Evolutionary conservation across 2,329 filamentous ascomycete species (phyloP).

Genomic region (Sclerotiophoma versabilis): DNA sequence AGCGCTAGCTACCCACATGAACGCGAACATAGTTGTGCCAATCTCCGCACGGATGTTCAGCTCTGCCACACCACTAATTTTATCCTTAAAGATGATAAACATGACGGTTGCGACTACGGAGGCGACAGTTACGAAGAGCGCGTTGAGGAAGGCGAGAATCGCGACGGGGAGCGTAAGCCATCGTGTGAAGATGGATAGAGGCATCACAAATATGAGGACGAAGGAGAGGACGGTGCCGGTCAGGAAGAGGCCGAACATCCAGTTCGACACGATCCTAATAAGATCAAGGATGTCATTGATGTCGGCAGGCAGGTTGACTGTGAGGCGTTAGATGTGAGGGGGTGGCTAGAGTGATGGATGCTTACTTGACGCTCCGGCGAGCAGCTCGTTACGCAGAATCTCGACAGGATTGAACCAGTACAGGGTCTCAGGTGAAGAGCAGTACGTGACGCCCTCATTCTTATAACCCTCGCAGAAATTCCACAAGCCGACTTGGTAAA

Average conservation of each 20-base stretch:
- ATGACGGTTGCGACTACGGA: slow-evolving; percentile 82
- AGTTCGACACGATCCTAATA: slow-evolving; percentile 75
- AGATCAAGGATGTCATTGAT: slow-evolving; percentile 77
- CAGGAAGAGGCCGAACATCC: slow-evolving; percentile 92
- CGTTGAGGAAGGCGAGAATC: slow-evolving; percentile 71
- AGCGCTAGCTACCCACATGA: slow-evolving; percentile 84
- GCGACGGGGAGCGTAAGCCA: slow-evolving; percentile 71
- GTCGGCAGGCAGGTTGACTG: slow-evolving; percentile 75
- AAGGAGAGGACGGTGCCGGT: slow-evolving; percentile 73
- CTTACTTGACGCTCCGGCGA: slow-evolving; percentile 78
- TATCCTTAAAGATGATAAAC: slow-evolving; percentile 80
- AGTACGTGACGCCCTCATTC: slow-evolving; percentile 75
- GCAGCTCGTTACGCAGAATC: slow-evolving; percentile 79
- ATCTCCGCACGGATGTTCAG: slow-evolving; percentile 78
- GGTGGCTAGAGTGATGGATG: slow-evolving; percentile 4
- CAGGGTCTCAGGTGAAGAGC: slow-evolving; percentile 71
- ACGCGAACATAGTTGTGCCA: slow-evolving; percentile 78
- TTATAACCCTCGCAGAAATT: slow-evolving; percentile 88
- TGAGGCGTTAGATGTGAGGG: slow-evolving; percentile 10
- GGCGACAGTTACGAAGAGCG: slow-evolving; percentile 72
- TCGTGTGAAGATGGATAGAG: slow-evolving; percentile 59
- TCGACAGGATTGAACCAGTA: slow-evolving; percentile 94
- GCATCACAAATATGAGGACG: slow-evolving; percentile 72
- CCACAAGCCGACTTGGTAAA: slow-evolving; percentile 93
- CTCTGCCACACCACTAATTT: slow-evolving; percentile 71